Evolutionary conservation across 73 alveolate genomes (phyloP).

Genomic region (Paramecium caudatum): DNA sequence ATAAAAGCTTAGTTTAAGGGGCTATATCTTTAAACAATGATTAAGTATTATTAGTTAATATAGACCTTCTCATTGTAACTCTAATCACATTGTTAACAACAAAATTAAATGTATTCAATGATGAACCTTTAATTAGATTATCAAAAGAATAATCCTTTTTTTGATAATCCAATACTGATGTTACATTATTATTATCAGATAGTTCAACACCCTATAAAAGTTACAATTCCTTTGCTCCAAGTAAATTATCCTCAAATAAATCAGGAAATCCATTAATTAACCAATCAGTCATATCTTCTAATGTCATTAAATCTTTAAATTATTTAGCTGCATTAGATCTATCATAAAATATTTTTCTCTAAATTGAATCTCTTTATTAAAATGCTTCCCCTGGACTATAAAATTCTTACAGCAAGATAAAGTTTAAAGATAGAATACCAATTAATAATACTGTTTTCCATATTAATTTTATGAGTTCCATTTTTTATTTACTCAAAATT

Average conservation of each 20-base stretch:
- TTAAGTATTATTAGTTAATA: neutral
- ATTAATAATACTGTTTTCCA: conserved; percentile 57
- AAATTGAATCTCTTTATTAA: neutral
- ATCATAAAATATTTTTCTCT: conserved; percentile 21
- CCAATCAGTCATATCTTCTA: conserved; percentile 33
- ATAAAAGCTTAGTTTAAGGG: neutral
- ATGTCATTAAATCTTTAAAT: conserved; percentile 16
- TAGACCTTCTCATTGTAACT: conserved; percentile 37
- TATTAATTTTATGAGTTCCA: conserved; percentile 51
- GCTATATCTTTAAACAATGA: neutral
- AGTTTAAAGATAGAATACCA: conserved; percentile 6
- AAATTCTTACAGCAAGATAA: conserved; percentile 13
- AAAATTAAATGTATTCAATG: conserved; percentile 43
- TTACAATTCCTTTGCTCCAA: conserved; percentile 10
- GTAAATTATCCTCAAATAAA: conserved; percentile 33
- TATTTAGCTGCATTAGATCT: neutral
- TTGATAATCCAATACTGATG: neutral
- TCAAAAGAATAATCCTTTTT: conserved; percentile 13
- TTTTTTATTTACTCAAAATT: conserved; percentile 16
- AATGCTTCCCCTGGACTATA: conserved; percentile 48
- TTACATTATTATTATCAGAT: too few species aligned
- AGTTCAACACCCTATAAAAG: neutral
- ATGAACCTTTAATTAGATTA: neutral
- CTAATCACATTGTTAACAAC: conserved; percentile 50
- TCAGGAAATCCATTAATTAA: conserved; percentile 5